Evolutionary conservation across 306 rosid species (phyloP), one percentile per base, ranked within the genome.

Genomic region (Lithocarpus polystachyus): DNA sequence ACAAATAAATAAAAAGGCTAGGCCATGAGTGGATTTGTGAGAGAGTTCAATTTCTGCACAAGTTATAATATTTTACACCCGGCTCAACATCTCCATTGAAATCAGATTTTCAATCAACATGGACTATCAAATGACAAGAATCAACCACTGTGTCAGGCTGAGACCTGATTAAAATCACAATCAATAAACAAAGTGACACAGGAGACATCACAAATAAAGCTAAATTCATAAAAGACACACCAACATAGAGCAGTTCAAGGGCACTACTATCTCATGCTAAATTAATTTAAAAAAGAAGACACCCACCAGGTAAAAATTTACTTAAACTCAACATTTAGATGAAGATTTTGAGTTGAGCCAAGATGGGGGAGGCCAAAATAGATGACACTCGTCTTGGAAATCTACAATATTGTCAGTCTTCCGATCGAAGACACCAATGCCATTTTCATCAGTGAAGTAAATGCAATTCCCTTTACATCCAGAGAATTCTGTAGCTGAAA

Each of bases 381-480:
- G 1, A 17, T 52, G 56, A 26, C 77, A 11, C 33, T 6, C 18
- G 35, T 18, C 68, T 5, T 61, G n/a, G 20, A 31, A 54, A n/a
- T 15, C 4, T 7, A 3, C 20, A 2, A 59, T 5, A 2, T 74
- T 18, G 19, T 6, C 18, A 24, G 80, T 22, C 2, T 12, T 54
- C 20, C 48, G 12, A 69, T 13, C 29, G 79, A 77, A 86, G 74
- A 73, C 71, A 10, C 12, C 24, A 6, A 4, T 45, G 6, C n/a
- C n/a, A 7, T 22, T 5, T 2, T 53, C n/a, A 72, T 45, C 6
- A 53, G 6, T 26, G 33, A 82, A 89, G 22, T 67, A 80, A 10
- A 89, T 54, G 71, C 77, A 37, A 51, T 86, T 86, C 64, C 72
- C 82, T 59, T 80, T 54, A 64, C 76, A 82, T 0, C 82, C 81